phyloP scores from a whole-genome alignment of 768 basidiomycete genomes.

The Mycena chlorophos region DNA sequence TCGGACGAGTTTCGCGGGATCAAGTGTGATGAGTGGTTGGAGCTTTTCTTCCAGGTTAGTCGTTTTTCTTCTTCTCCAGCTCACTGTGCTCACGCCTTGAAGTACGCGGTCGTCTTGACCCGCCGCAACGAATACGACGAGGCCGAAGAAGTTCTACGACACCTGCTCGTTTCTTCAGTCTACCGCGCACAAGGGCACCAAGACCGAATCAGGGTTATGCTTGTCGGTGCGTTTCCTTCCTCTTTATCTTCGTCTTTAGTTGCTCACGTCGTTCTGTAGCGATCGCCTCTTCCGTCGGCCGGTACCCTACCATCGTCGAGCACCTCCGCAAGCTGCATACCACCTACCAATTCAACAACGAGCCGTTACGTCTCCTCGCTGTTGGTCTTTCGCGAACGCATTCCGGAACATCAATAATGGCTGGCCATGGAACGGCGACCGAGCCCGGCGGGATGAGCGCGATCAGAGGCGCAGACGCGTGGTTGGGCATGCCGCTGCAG shows the following conservation, averaged over 20 bases:
- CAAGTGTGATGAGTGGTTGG: constrained; percentile 82
- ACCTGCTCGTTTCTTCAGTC: constrained; percentile 72
- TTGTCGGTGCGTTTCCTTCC: constrained; percentile 67
- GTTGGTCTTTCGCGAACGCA: constrained; percentile 47
- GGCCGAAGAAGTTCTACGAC: constrained; percentile 75
- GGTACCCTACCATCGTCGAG: constrained; percentile 62
- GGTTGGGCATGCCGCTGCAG: constrained; percentile 76
- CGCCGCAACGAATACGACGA: constrained; percentile 59
- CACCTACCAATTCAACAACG: constrained; percentile 82
- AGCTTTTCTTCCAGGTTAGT: constrained; percentile 79
- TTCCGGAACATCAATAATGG: too few species aligned
- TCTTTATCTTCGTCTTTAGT: not conserved
- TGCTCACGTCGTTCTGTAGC: constrained; percentile 45
- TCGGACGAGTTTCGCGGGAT: constrained; percentile 79
- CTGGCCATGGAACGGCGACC: too few species aligned
- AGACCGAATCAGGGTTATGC: constrained; percentile 70
- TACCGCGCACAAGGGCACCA: constrained; percentile 64
- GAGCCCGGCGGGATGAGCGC: too few species aligned
- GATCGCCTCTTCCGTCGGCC: constrained; percentile 62
- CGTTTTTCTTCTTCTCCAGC: not conserved
- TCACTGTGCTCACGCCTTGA: not conserved
- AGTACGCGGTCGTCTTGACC: constrained; percentile 79
- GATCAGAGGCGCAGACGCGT: constrained; percentile 72
- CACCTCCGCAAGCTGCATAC: constrained; percentile 76
- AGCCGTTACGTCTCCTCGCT: constrained; percentile 75